A percentile compares a stretch with the other conserved stretches of the same genome.
Conservation (phyloP, 768 basidiomycete species). For the Hortiboletus flavorubellus region DNA sequence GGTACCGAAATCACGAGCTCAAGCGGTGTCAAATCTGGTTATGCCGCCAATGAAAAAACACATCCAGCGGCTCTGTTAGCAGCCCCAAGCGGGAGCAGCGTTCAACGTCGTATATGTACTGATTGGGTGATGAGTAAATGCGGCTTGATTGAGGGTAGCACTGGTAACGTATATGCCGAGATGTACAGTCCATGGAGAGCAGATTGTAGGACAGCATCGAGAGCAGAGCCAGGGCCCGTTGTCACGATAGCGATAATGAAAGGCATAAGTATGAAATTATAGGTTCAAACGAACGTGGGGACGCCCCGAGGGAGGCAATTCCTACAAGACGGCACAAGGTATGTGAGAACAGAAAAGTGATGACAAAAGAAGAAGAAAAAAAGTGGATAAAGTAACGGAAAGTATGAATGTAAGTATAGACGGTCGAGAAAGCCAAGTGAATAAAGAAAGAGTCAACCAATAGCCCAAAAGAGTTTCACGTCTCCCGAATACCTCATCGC, state of each 20-base stretch:
- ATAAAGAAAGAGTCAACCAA: constrained; percentile 61
- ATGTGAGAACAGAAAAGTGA: constrained; percentile 34
- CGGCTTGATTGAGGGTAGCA: constrained; percentile 12
- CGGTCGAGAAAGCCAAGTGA: constrained; percentile 37
- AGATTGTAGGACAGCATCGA: constrained; percentile 21
- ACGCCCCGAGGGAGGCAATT: constrained; percentile 24
- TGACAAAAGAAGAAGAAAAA: constrained; percentile 26
- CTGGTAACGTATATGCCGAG: constrained; percentile 22
- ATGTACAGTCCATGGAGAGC: constrained; percentile 22
- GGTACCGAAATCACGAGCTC: background rate
- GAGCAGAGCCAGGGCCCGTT: constrained; percentile 20
- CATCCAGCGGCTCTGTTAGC: background rate
- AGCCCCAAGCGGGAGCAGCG: constrained; percentile 3
- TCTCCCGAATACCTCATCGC: constrained; percentile 10
- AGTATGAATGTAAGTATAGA: constrained; percentile 25
- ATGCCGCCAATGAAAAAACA: background rate
- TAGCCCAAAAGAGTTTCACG: constrained; percentile 47
- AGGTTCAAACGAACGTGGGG: constrained; percentile 31
- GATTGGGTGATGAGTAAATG: constrained; percentile 3
- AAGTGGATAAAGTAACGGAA: constrained; percentile 31
- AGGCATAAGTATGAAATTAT: constrained; percentile 29
- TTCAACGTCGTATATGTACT: constrained; percentile 12
- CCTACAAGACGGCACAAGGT: constrained; percentile 19
- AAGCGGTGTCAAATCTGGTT: background rate
- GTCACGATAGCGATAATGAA: constrained; percentile 29